phyloP scores from a whole-genome alignment of 2,329 filamentous ascomycete species.

The Fusarium sp. region DNA sequence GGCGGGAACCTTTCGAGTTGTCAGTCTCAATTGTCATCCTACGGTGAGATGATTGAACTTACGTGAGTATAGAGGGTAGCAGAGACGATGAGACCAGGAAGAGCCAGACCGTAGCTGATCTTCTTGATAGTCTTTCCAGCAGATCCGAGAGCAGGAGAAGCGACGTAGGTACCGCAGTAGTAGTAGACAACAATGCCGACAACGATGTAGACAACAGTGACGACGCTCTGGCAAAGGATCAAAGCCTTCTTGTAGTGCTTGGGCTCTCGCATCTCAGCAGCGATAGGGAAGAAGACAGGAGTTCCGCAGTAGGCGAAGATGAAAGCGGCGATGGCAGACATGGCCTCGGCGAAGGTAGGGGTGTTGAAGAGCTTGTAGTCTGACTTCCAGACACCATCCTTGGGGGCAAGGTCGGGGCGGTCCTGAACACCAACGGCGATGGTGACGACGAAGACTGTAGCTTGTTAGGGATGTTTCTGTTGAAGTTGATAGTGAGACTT shows the following conservation, averaged over 20 bases:
- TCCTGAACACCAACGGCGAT: constrained; percentile 35
- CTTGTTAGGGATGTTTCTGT: not conserved
- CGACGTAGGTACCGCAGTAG: constrained; percentile 56
- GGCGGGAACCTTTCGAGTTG: constrained; percentile 10
- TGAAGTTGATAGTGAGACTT: not conserved
- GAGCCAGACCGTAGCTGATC: constrained; percentile 51
- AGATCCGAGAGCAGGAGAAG: constrained; percentile 57
- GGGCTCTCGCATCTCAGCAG: constrained; percentile 47
- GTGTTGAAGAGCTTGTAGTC: constrained; percentile 45
- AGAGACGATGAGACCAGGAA: constrained; percentile 43
- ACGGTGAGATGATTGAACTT: not conserved
- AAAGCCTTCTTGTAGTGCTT: constrained; percentile 40
- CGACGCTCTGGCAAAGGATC: constrained; percentile 39
- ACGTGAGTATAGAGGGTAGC: constrained; percentile 42
- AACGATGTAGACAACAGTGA: constrained; percentile 45
- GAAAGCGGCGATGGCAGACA: constrained; percentile 45
- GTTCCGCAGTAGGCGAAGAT: constrained; percentile 51
- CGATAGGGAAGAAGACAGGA: constrained; percentile 46
- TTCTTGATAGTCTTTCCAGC: constrained; percentile 54
- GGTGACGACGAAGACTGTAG: constrained; percentile 27
- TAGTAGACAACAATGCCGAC: constrained; percentile 54
- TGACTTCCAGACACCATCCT: constrained; percentile 39
- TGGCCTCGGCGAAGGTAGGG: constrained; percentile 45
- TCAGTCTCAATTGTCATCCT: accelerated
- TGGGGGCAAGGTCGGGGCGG: constrained; percentile 26